Evolutionary conservation across 148 eudicot genomes (phyloP).

Genomic region (Beta vulgaris): DNA sequence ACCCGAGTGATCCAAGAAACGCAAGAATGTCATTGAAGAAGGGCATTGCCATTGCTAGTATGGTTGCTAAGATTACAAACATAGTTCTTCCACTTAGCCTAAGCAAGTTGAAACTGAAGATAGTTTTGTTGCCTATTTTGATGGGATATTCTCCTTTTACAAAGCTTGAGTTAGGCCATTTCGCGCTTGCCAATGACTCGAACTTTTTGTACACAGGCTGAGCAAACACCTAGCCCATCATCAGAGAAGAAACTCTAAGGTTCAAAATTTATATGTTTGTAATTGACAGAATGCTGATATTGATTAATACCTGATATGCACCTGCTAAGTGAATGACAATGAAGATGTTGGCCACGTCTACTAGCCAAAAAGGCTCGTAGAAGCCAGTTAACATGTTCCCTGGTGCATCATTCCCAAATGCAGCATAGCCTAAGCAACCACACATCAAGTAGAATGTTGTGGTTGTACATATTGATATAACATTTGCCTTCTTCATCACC

Average conservation of each 20-base stretch:
- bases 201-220: slow-evolving; percentile 37
- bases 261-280: no score
- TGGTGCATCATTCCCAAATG: slow-evolving; percentile 70
- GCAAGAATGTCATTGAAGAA: slow-evolving; percentile 47
- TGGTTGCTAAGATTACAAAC: slow-evolving; percentile 32
- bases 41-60: slow-evolving; percentile 46
- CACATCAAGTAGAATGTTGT: slow-evolving; percentile 68
- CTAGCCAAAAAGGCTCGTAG: slow-evolving; percentile 72
- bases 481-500: slow-evolving; percentile 69
- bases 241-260: neutral
- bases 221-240: slow-evolving; percentile 33
- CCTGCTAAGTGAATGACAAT: slow-evolving; percentile 65
- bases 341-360: slow-evolving; percentile 61
- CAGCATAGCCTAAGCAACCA: slow-evolving; percentile 77
- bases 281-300: neutral
- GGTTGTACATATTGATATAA: slow-evolving; percentile 41
- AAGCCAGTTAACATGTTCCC: slow-evolving; percentile 75
- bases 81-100: slow-evolving; percentile 32
- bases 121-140: slow-evolving; percentile 18
- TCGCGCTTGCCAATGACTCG: slow-evolving; percentile 27
- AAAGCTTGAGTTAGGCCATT: slow-evolving; percentile 38
- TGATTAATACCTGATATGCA: slow-evolving; percentile 57
- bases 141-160: slow-evolving; percentile 34
- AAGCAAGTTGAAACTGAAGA: slow-evolving; percentile 28
- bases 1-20: slow-evolving; percentile 40